Percentiles rank a stretch among this genome's conserved stretches.
Evolutionary conservation across 306 rosid genomes (phyloP).

Genomic region (Cajanus cajan): DNA sequence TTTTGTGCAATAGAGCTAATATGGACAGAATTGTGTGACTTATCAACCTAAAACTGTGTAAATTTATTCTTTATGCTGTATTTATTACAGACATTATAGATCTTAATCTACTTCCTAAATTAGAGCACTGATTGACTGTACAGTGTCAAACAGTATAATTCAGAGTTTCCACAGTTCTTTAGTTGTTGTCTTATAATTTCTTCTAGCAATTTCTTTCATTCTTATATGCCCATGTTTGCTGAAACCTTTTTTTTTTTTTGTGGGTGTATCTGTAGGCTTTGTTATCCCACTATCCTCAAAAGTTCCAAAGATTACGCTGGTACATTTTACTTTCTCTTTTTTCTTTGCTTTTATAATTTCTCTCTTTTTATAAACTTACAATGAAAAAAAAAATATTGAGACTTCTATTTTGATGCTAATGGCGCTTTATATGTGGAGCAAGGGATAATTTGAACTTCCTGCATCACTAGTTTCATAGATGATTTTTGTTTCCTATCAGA

Average conservation of each 20-base stretch:
- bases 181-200: conserved; percentile 5
- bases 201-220: not conserved
- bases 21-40: conserved; percentile 12
- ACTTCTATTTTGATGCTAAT: conserved; percentile 30
- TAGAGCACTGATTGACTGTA: not conserved
- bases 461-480: not conserved
- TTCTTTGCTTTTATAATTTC: not conserved
- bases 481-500: not conserved
- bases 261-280: conserved; percentile 70
- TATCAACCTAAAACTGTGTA: not conserved
- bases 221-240: not conserved
- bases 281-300: conserved; percentile 61
- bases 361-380: not conserved
- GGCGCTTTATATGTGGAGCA: not conserved
- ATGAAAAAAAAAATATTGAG: not conserved
- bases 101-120: not conserved
- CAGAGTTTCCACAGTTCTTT: not conserved
- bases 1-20: not conserved
- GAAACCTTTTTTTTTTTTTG: not conserved
- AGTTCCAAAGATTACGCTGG: conserved; percentile 73
- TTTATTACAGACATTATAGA: not conserved
- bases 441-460: conserved; percentile 7
- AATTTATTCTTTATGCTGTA: not conserved
- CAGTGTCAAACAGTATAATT: not conserved
- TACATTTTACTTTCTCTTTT: conserved; percentile 34